Evolutionary conservation across 345 rosid species (phyloP), one percentile per base, ranked within the genome.

Genomic region (Brassica cretica): DNA sequence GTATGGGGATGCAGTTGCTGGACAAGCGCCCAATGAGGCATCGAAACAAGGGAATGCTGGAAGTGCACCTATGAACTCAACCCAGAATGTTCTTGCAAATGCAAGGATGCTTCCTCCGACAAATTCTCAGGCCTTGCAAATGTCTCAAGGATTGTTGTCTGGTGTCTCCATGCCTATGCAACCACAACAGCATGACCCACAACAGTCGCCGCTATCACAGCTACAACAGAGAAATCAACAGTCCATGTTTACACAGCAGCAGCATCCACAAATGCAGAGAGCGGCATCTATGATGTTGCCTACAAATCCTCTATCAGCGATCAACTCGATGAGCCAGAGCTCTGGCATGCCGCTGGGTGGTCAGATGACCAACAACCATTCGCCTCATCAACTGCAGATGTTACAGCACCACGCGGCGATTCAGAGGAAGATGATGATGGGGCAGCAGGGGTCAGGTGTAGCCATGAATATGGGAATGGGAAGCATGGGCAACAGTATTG

Each of bases 41-140:
- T 83, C 78, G 8, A 86, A 85, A 82, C 86, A 88, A 32, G 84
- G 80, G 75, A 82, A 81, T 74, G 71, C 87, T 66, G 84, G 87
- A 71, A 89, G 79, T 75, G 72, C 81, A 12, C 80, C 94, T 53
- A 30, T 84, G 12, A 84, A 75, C 80, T 63, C 92, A 3, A 70
- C 90, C 24, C 88, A 85, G 66, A 89, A 79, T 84, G 69, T 80
- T 60, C 76, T 82, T 59, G 85, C 85, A 62, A 89, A 83, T 70
- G 70, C 88, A 39, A 88, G 99, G 83, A 87, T 88, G 89, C 84
- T 86, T 59, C 94, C 94, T 77, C 85, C 93, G 64, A 88, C 90
- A 73, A 95, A 86, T 73, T 78, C 88, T 60, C 97, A 91, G 80
- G 77, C 88, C 55, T 76, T 85, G 73, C 98, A 86, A 72, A 91